These are phyloP conservation scores for Coemansia sp. DNA, from an alignment of 192 early-diverging fungal species.

Conservation along the genomic window DNA sequence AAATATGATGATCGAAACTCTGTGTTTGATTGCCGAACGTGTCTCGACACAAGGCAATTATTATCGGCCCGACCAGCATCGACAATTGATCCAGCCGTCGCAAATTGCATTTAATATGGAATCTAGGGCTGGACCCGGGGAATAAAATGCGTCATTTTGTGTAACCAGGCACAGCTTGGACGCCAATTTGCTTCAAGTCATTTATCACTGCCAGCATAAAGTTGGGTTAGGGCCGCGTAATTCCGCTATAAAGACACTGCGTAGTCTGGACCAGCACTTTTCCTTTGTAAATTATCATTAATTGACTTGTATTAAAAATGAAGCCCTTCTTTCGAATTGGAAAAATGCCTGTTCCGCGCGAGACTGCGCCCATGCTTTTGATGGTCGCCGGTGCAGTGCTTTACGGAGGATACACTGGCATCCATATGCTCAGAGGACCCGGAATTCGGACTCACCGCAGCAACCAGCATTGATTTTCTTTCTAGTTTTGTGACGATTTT, in stretches of 20 bases:
- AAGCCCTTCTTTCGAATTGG: constrained; percentile 25
- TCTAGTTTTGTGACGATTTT: not conserved
- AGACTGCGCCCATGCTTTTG: constrained; percentile 13
- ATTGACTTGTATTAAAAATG: not conserved
- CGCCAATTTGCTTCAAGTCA: not conserved
- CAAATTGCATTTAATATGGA: not conserved
- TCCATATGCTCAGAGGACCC: constrained; percentile 12
- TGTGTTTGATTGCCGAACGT: not conserved
- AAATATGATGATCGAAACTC: too few species aligned
- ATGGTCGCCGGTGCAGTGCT: constrained; percentile 1
- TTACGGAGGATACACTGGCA: constrained; percentile 26
- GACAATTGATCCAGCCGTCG: not conserved
- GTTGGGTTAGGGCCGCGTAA: not conserved
- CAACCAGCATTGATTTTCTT: constrained; percentile 15
- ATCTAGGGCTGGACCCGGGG: not conserved
- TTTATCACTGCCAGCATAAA: not conserved
- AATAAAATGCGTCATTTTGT: not conserved
- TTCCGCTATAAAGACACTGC: not conserved
- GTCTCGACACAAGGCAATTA: not conserved
- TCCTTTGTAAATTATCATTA: not conserved
- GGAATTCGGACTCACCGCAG: constrained; percentile 27
- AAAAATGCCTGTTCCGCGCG: constrained; percentile 13
- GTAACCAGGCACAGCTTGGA: not conserved
- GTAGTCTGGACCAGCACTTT: not conserved
- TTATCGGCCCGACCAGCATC: too few species aligned